Evolutionary conservation across 1,284 basidiomycete species (phyloP).

Genomic region (Melampsora americana): DNA sequence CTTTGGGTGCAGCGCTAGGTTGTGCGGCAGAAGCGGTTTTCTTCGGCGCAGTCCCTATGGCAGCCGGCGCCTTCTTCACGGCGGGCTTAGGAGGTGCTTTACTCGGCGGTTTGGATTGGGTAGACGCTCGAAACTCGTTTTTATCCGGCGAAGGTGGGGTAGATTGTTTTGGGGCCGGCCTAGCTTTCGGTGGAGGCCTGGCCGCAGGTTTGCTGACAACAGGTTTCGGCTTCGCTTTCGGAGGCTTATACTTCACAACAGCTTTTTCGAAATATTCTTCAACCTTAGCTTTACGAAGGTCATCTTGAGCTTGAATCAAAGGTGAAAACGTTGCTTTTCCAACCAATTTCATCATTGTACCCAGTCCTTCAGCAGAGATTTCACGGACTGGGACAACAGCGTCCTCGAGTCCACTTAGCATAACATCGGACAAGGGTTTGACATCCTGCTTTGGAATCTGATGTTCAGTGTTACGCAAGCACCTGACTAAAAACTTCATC

Average conservation of each 20-base stretch:
- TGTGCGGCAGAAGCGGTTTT: slow-evolving; percentile 59
- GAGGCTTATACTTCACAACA: slow-evolving; percentile 75
- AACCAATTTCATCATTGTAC: slow-evolving; percentile 93
- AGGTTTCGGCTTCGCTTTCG: slow-evolving; percentile 58
- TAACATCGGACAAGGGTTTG: slow-evolving; percentile 75
- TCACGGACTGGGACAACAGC: slow-evolving; percentile 84
- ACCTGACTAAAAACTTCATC: slow-evolving; percentile 79
- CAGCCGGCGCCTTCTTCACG: slow-evolving; percentile 57
- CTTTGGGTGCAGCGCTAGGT: slow-evolving; percentile 58
- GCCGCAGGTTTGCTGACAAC: slow-evolving; percentile 46
- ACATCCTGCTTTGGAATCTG: slow-evolving; percentile 72
- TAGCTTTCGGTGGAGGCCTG: slow-evolving; percentile 46
- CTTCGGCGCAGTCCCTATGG: slow-evolving; percentile 53
- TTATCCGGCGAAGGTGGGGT: slow-evolving; percentile 8
- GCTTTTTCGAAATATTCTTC: slow-evolving; percentile 89
- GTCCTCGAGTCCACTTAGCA: slow-evolving; percentile 78
- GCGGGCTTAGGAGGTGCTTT: slow-evolving; percentile 61
- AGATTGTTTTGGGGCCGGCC: slow-evolving; percentile 15
- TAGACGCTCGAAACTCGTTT: slow-evolving; percentile 7
- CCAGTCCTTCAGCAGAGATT: slow-evolving; percentile 81
- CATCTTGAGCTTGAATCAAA: slow-evolving; percentile 78
- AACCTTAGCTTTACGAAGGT: slow-evolving; percentile 86
- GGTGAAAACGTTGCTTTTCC: slow-evolving; percentile 89
- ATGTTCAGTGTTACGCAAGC: slow-evolving; percentile 64
- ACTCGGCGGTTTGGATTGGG: slow-evolving; percentile 53